Evolutionary conservation across 1,139 yeast species (phyloP), one percentile per base, ranked within the genome.

Genomic region (Blastobotrys indianensis): DNA sequence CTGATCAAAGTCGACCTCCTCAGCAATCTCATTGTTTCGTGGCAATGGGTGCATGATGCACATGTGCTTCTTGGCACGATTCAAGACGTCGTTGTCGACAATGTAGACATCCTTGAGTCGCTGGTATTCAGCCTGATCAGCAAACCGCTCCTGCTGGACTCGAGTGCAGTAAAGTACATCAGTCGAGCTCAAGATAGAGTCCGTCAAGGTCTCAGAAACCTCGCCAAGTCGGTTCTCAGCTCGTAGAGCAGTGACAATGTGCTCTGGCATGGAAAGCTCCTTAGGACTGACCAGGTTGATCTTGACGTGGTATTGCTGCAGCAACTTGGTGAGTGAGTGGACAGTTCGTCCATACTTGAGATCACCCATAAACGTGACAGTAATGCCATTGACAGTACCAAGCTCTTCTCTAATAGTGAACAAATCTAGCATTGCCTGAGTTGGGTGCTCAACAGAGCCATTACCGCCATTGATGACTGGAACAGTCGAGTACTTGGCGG

Each of bases 21-120:
- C 97, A 63, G 86, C 84, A 59, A 94, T 90, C 73, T 94, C 99
- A 60, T 80, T 84, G 56, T 87, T 88, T 71, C 99, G 85, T 66
- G 99, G 99, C 61, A 94, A 79, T 67, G 99, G 99, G 68, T 94
- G 99, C 95, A 94, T 84, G 54, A 94, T 85, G 69, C 96, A 88
- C 98, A 92, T 92, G 71, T 92, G 97, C 68, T 87, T 88, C 74
- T 94, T 94, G 59, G 98, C 97, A 66, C 84, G 80, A 43, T 88
- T 77, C 65, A 94, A 77, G 54, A 92, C 85, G 71, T 78, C 82
- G 78, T 92, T 90, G 72, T 92, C 96, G 55, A 94, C 94, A 62
- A 87, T 77, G 69, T 88, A 94, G 29, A 86, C 76, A 66, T 92
- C 95, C 77, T 88, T 92, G 67, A 92, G 79, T 63, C 92, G 77